Evolutionary conservation across 2,329 filamentous ascomycete species (phyloP), one percentile per base, ranked within the genome.

Genomic region (Fusarium secorum): DNA sequence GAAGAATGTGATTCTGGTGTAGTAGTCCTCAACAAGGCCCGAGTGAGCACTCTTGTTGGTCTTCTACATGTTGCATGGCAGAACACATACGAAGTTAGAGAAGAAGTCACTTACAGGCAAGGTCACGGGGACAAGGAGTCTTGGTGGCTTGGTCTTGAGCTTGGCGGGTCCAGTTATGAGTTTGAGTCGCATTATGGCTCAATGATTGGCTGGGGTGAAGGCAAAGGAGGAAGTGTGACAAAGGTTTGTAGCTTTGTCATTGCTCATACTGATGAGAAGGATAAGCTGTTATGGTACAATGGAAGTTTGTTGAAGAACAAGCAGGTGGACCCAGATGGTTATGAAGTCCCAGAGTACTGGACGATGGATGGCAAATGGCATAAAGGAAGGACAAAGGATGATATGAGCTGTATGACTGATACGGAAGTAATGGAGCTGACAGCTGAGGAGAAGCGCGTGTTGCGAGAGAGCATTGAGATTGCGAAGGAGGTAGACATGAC

Each of bases 91-190:
- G 73, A 70, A 0, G 81, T 84, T 3, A 79, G 82, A 8, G 77
- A 82, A 5, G 74, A 80, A 24, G 76, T 79, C 11, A 82, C 82
- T 5, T 84, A 83, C 66, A 73, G 74, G 30, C 64, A 82, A 24
- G 79, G 75, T 3, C 79, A 84, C 51, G 82, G 83, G 4, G 83
- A 85, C 45, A 84, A 85, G 59, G 83, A 85, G 70, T 81, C 78
- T 6, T 84, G 79, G 77, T 85, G 82, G 83, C 70, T 85, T 22
- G 81, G 81, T 0, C 72, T 83, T 13, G 83, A 84, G 62, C 74
- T 84, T 9, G 74, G 78, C 11, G 79, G 78, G 2, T 75, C 80
- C 0, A 67, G 66, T 0, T 84, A 83, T 55, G 72, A 76, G 30
- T 83, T 84, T 66, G 80, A 83, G 48, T 58, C 72, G 42, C 80